Base-by-base conservation (phyloP, 257 asterid genomes). In the Eucommia ulmoides region DNA sequence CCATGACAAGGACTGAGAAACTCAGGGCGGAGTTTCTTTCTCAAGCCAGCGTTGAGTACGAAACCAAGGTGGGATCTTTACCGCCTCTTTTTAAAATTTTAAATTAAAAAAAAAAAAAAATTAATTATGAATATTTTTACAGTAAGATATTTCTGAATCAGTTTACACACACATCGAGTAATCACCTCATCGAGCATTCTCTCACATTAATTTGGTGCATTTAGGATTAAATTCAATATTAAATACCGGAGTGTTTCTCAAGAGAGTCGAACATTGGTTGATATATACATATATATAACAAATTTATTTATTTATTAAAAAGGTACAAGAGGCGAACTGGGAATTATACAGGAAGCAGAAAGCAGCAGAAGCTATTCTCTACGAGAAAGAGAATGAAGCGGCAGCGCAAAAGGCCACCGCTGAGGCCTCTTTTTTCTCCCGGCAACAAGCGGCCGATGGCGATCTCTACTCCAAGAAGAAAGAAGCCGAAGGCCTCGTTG, bases 291-390 rank as follows among this genome's bases (percentile, higher is more conserved):
- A 7, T 5, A 29, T 29, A 7, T 29, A 29, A 29, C 38, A 29
- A 7, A 29, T 12, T 5, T 5, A 29, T 1, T 10, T 38, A 8
- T 38, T 38, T 3, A 38, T 14, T 15, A 5, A 8, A 7, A 5
- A 38, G 45, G 45, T 38, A 15, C 45, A 38, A 38, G 45, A 38
- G 15, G 45, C 45, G n/a, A 38, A 38, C 2, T 38, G 45, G 45
- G 45, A 38, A 14, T 14, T 38, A 7, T 38, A 38, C 15, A 38
- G n/a, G 45, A 38, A 38, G 17, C 45, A 38, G n/a, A 38, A 38
- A 1, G 45, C 45, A 7, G 45, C 45, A 1, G 45, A 38, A 38
- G 45, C 45, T 3, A 38, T 38, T 38, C 15, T 38, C 12, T 38
- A 38, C 45, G 45, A 38, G 14, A 38, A 14, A 19, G 45, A 38